These are phyloP conservation scores for Jacaranda mimosifolia DNA, from an alignment of 257 asterid species.

Conservation along the genomic window DNA sequence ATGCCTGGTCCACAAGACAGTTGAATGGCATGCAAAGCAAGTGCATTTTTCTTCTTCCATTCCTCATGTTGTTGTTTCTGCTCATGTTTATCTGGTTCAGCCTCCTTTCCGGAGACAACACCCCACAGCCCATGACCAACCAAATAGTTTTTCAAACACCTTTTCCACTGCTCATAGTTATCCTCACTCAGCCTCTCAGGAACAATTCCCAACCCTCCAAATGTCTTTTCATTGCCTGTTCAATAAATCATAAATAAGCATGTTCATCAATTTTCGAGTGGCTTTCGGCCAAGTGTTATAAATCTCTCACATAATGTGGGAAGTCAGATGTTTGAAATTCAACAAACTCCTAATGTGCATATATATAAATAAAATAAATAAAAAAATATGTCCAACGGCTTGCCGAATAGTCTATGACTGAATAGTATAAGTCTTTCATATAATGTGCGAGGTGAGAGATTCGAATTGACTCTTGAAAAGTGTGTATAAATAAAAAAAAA, in stretches of 20 bases:
- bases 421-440: no score
- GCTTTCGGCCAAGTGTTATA: no score
- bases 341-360: no score
- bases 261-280: background rate
- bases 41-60: conserved; percentile 52
- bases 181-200: conserved; percentile 47
- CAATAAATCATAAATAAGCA: background rate
- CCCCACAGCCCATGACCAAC: conserved; percentile 58
- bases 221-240: background rate
- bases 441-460: no score
- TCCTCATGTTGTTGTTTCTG: conserved; percentile 38
- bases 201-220: conserved; percentile 41
- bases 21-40: conserved; percentile 57
- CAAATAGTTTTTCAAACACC: conserved; percentile 49
- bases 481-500: no score
- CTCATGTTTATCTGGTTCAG: conserved; percentile 33
- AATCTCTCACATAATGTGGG: no score
- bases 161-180: conserved; percentile 52
- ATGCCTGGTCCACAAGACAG: conserved; percentile 49
- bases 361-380: no score
- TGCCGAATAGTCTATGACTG: no score
- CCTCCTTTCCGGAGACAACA: conserved; percentile 50
- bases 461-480: no score
- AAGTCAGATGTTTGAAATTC: no score
- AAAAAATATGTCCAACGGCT: no score